phyloP scores from a whole-genome alignment of 139 green algal genomes.

The Micromonas pusilla region DNA sequence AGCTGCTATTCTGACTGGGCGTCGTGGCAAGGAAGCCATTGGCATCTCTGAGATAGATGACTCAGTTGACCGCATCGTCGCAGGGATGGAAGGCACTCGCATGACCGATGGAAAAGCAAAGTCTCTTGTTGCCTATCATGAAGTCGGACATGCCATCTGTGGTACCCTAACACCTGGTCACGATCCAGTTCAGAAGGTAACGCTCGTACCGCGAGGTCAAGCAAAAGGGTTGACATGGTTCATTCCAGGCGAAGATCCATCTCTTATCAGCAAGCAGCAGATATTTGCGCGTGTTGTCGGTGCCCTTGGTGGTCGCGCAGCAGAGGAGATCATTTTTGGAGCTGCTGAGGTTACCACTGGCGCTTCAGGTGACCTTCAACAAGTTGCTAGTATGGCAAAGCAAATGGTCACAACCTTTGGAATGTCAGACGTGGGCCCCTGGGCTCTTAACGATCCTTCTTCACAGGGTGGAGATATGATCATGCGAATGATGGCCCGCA shows the following conservation, averaged over 20 bases:
- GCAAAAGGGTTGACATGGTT: constrained; percentile 96
- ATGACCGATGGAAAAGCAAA: constrained; percentile 97
- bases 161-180: constrained; percentile 89
- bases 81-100: constrained; percentile 95
- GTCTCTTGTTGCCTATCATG: constrained; percentile 91
- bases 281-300: constrained; percentile 96
- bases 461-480: constrained; percentile 84
- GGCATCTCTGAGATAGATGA: constrained; percentile 83
- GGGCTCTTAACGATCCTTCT: constrained; percentile 79
- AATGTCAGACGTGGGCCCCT: constrained; percentile 96
- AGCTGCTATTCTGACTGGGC: constrained; percentile 92
- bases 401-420: constrained; percentile 99
- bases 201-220: constrained; percentile 92
- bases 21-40: constrained; percentile 70
- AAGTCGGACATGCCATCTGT: constrained; percentile 96
- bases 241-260: constrained; percentile 88
- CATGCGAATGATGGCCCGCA: constrained; percentile 98
- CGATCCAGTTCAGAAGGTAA: constrained; percentile 99
- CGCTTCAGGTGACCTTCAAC: constrained; percentile 67
- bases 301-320: constrained; percentile 87
- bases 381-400: constrained; percentile 52
- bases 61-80: constrained; percentile 90
- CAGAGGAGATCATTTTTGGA: constrained; percentile 97
- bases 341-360: constrained; percentile 91
- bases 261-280: constrained; percentile 91